phyloP scores from a whole-genome alignment of 2,329 filamentous ascomycete genomes.

The Ceratocystis eucalypticola region DNA sequence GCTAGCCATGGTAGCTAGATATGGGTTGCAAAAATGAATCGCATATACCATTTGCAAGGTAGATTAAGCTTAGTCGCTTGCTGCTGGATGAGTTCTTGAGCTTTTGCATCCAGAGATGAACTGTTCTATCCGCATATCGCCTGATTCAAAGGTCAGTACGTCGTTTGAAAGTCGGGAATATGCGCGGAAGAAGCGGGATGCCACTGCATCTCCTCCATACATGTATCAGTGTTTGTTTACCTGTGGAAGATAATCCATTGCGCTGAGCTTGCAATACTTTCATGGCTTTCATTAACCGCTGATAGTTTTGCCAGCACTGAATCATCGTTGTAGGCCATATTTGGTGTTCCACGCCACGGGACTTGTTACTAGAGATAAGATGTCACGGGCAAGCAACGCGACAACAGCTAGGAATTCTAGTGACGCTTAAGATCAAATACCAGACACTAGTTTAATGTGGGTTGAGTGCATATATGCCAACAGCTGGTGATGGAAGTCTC shows the following conservation, averaged over 20 bases:
- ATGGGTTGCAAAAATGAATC: background rate
- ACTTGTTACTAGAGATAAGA: background rate
- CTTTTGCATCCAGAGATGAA: conserved; percentile 79
- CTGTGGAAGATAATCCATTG: conserved; percentile 99
- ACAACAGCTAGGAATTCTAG: background rate
- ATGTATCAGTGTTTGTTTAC: conserved; percentile 35
- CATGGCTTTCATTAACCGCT: conserved; percentile 90
- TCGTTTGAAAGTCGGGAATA: background rate
- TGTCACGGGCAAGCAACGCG: background rate
- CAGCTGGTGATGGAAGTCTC: background rate
- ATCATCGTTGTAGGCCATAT: conserved; percentile 92
- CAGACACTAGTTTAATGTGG: background rate
- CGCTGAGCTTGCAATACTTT: conserved; percentile 88
- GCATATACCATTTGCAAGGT: conserved; percentile 76
- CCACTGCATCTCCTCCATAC: background rate
- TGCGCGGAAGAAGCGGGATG: background rate
- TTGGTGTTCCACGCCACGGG: conserved; percentile 18
- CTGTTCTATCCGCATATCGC: conserved; percentile 82
- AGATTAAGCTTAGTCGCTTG: conserved; percentile 81
- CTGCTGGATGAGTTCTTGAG: conserved; percentile 75
- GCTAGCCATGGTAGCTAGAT: background rate
- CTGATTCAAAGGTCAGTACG: conserved; percentile 32
- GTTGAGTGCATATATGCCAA: background rate
- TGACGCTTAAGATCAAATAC: background rate
- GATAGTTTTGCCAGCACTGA: conserved; percentile 89